Evolutionary conservation across 345 rosid species (phyloP).

Genomic region (Fremontodendron californicum): DNA sequence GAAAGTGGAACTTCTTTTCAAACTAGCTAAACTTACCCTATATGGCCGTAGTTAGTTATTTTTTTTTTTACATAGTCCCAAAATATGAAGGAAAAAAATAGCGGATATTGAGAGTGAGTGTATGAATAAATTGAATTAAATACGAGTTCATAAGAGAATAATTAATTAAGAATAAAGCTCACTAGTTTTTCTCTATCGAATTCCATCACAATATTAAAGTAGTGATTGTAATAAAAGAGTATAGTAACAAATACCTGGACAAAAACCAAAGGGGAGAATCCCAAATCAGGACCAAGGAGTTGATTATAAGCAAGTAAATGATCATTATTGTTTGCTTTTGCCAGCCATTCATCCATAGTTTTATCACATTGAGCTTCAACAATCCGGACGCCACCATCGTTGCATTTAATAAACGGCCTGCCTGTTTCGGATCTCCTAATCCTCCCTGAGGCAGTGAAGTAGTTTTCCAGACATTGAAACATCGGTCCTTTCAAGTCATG

Average conservation of each 20-base stretch:
- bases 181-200: neutral
- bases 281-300: constrained; percentile 70
- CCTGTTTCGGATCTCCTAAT: constrained; percentile 45
- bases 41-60: too few relatives aligned
- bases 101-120: too few relatives aligned
- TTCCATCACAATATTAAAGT: neutral
- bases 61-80: too few relatives aligned
- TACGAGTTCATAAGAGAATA: too few relatives aligned
- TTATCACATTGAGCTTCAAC: constrained; percentile 41
- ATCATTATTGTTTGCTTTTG: neutral
- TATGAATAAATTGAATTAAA: too few relatives aligned
- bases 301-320: constrained; percentile 28
- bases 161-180: too few relatives aligned
- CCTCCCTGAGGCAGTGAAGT: constrained; percentile 45
- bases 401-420: constrained; percentile 64
- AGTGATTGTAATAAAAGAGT: neutral
- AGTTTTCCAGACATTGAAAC: constrained; percentile 39
- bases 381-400: constrained; percentile 68
- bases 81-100: too few relatives aligned
- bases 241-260: constrained; percentile 47
- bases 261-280: constrained; percentile 61
- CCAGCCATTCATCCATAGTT: constrained; percentile 57
- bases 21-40: too few relatives aligned
- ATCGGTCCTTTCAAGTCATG: constrained; percentile 41
- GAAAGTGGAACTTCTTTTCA: too few relatives aligned